Base-by-base conservation (phyloP, 805 yeast genomes). In the Metschnikowia kunwiensis region DNA sequence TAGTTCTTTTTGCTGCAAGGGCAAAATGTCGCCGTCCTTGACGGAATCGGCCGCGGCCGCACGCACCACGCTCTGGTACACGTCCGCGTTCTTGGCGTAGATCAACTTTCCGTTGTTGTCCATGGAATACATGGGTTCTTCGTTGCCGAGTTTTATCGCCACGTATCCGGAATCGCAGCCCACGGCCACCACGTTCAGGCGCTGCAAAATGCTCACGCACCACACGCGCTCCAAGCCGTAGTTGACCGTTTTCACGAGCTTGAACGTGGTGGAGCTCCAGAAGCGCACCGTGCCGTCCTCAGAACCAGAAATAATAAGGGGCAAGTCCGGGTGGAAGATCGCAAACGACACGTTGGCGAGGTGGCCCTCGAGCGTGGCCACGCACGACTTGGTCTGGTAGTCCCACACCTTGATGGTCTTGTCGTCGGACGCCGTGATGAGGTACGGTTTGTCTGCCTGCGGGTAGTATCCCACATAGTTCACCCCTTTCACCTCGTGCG, bases 391-490 rank as follows among this genome's bases (percentile, higher is more conserved):
- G 27, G 97, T 87, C 73, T 93, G 99, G 57, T 93, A 93, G 64
- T 89, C 97, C 96, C 96, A 91, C 34, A 89, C 73, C 54, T 85
- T 85, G 47, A 88, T 79, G 2, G 96, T 81, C 47, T 80, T 76
- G 64, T 91, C 97, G 65, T 89, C 97, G 13, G 95, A 83, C 4
- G 95, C 71, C 2, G 97, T 89, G 47, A 89, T 81, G 50, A 93
- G 69, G 59, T 93, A 93, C 32, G 99, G 99, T 65, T 93, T 93
- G 67, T 93, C 99, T 41, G 95, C 84, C 50, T 86, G 88, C 19
- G 97, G 98, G 60, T 93, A 93, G 64, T 91, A 93, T 61, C 91
- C 97, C 41, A 93, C 97, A 60, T 77, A 91, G 63, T 93, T 93
- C 49, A 88, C 97, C 49, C 97, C 97, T 57, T 86, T 87, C 31